Evolutionary conservation across 345 rosid species (phyloP).

Genomic region (Turritis glabra): DNA sequence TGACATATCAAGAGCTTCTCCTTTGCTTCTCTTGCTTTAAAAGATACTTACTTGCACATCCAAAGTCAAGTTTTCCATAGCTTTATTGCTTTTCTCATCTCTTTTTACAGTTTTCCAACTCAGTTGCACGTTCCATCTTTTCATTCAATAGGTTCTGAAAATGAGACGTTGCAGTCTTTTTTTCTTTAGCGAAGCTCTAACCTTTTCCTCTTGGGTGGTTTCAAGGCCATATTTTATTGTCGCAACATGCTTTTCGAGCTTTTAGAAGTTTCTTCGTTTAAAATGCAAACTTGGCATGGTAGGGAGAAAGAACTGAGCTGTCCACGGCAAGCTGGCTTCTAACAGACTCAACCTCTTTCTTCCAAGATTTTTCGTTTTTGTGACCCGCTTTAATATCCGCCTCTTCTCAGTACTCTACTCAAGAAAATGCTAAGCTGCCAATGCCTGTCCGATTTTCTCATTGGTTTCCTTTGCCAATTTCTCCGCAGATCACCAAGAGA

Average conservation of each 20-base stretch:
- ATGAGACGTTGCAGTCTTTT: constrained; percentile 69
- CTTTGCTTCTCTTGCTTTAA: constrained; percentile 76
- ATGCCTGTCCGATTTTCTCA: constrained; percentile 71
- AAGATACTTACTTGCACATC: constrained; percentile 71
- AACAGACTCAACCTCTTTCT: background rate
- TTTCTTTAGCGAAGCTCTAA: constrained; percentile 65
- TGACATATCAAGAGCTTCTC: constrained; percentile 62
- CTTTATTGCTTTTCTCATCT: constrained; percentile 81
- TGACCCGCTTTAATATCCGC: constrained; percentile 72
- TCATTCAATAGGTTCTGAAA: constrained; percentile 61
- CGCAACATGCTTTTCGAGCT: constrained; percentile 45
- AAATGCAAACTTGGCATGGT: constrained; percentile 37
- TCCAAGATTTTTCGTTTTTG: constrained; percentile 73
- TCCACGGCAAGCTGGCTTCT: constrained; percentile 68
- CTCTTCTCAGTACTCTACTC: constrained; percentile 80
- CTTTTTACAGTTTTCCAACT: constrained; percentile 61
- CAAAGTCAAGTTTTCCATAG: constrained; percentile 75
- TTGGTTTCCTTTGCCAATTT: constrained; percentile 62
- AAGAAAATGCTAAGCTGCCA: constrained; percentile 81
- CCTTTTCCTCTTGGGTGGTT: constrained; percentile 63
- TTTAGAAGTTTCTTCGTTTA: constrained; percentile 54
- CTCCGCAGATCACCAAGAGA: constrained; percentile 62
- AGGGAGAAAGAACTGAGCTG: constrained; percentile 68
- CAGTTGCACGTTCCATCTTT: constrained; percentile 57
- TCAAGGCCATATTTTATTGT: constrained; percentile 59